phyloP scores from a whole-genome alignment of 805 yeast species.

The Groenewaldozyma salmanticensis region DNA sequence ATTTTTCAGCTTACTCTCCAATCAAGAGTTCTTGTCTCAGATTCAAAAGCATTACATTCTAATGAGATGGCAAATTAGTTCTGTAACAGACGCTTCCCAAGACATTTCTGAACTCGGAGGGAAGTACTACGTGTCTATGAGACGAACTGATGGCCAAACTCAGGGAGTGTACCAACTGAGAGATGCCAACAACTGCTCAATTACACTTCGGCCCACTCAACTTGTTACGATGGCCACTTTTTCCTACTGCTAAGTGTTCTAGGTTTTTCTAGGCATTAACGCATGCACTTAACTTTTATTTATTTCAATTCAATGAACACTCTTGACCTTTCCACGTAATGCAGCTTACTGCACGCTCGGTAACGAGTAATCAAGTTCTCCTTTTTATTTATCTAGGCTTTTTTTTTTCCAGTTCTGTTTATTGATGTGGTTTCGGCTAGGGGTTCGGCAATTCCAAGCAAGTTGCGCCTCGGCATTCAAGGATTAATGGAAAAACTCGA shows the following conservation, averaged over 20 bases:
- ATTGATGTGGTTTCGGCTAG: too few relatives aligned
- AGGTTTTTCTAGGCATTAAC: too few relatives aligned
- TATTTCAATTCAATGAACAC: too few relatives aligned
- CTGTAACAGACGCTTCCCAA: background rate
- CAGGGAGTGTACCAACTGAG: background rate
- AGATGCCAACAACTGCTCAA: background rate
- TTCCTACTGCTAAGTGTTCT: background rate
- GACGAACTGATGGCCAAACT: slow-evolving; percentile 2
- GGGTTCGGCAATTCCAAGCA: too few relatives aligned
- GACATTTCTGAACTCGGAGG: background rate
- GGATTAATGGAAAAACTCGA: too few relatives aligned
- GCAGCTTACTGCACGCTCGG: too few relatives aligned
- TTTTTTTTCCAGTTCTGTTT: too few relatives aligned
- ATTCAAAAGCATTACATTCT: slow-evolving; percentile 1
- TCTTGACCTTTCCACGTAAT: too few relatives aligned
- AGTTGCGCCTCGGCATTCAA: too few relatives aligned
- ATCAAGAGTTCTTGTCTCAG: slow-evolving; percentile 1
- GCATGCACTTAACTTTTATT: too few relatives aligned
- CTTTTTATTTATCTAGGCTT: too few relatives aligned
- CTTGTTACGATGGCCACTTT: slow-evolving; percentile 1
- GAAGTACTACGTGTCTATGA: background rate
- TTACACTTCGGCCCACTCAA: background rate
- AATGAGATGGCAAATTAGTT: slow-evolving; percentile 2
- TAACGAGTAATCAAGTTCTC: too few relatives aligned
- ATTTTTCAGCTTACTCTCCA: background rate